These are phyloP conservation scores for Sutorius australiensis DNA, from an alignment of 768 basidiomycete genomes.

Conservation along the genomic window DNA sequence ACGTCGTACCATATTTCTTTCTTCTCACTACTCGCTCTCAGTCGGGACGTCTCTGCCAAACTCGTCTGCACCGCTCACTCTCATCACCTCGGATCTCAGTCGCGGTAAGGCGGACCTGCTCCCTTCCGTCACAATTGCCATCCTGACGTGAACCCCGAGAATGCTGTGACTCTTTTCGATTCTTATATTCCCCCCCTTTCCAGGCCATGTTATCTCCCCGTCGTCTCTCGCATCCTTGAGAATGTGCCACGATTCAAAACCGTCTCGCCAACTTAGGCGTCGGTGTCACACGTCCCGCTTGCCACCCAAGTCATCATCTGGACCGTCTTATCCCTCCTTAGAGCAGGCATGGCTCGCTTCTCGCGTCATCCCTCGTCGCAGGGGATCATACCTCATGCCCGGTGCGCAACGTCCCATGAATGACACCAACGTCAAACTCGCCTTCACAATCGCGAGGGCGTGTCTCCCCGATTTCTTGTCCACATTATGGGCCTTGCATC, in stretches of 20 bases:
- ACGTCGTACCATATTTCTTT: constrained; percentile 7
- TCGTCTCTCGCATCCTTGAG: constrained; percentile 10
- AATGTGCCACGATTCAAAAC: constrained; percentile 26
- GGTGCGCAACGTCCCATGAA: constrained; percentile 69
- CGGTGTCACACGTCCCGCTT: constrained; percentile 8
- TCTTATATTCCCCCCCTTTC: constrained; percentile 30
- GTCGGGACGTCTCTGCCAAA: constrained; percentile 34
- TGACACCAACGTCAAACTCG: constrained; percentile 52
- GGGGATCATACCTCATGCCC: constrained; percentile 48
- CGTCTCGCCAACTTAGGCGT: constrained; percentile 21
- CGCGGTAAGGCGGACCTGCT: constrained; percentile 22
- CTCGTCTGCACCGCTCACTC: constrained; percentile 27
- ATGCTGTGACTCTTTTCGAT: constrained; percentile 29
- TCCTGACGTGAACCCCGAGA: constrained; percentile 31
- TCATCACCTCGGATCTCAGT: constrained; percentile 34
- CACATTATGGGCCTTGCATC: constrained; percentile 53
- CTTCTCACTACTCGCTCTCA: constrained; percentile 24
- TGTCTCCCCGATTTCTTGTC: constrained; percentile 56
- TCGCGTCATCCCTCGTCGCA: constrained; percentile 45
- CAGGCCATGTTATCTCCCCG: constrained; percentile 12
- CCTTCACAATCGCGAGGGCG: constrained; percentile 48
- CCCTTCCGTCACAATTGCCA: constrained; percentile 16
- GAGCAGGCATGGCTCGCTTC: constrained; percentile 58
- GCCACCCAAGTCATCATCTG: background rate
- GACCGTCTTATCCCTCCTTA: constrained; percentile 13